Conservation (phyloP, 495 filamentous ascomycete species). For the Haplographium delicatum region DNA sequence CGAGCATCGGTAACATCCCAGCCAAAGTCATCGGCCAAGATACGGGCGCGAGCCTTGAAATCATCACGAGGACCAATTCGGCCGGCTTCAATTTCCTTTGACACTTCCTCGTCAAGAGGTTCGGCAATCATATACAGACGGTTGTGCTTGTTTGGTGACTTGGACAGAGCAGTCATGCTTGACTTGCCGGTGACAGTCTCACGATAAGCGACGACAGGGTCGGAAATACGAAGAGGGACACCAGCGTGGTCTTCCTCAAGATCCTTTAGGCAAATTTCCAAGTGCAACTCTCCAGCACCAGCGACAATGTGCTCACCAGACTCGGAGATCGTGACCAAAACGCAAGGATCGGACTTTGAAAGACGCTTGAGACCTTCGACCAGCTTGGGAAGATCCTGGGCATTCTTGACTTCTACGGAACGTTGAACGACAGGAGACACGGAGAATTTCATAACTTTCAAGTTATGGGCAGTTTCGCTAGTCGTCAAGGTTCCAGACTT, state of each 20-base stretch:
- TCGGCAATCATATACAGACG: conserved; percentile 91
- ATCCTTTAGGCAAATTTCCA: conserved; percentile 99
- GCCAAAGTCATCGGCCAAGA: conserved; percentile 93
- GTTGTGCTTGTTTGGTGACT: conserved; percentile 99
- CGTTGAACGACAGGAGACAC: conserved; percentile 98
- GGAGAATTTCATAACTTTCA: conserved; percentile 99
- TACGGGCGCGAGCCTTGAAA: conserved; percentile 97
- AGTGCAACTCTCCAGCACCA: conserved; percentile 97
- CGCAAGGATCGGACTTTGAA: conserved; percentile 99
- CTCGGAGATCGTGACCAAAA: conserved; percentile 79
- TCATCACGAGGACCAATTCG: conserved; percentile 95
- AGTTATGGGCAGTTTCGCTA: conserved; percentile 95
- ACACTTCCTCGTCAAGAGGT: conserved; percentile 86
- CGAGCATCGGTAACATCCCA: conserved; percentile 99
- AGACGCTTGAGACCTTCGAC: conserved; percentile 99
- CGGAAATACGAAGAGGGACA: conserved; percentile 92
- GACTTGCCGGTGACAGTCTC: conserved; percentile 81
- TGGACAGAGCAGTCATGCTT: conserved; percentile 94
- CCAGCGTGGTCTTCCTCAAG: conserved; percentile 99
- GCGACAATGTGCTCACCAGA: conserved; percentile 98
- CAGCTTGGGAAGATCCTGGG: conserved; percentile 98
- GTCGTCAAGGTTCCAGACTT: conserved; percentile 99
- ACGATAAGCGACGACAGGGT: conserved; percentile 96
- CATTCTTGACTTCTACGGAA: conserved; percentile 99
- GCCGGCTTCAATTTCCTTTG: conserved; percentile 84